A percentile compares a stretch with the other conserved stretches of the same genome.
Evolutionary conservation across 2,329 filamentous ascomycete genomes (phyloP).

Genomic region (Scopulariopsis brevicaulis): DNA sequence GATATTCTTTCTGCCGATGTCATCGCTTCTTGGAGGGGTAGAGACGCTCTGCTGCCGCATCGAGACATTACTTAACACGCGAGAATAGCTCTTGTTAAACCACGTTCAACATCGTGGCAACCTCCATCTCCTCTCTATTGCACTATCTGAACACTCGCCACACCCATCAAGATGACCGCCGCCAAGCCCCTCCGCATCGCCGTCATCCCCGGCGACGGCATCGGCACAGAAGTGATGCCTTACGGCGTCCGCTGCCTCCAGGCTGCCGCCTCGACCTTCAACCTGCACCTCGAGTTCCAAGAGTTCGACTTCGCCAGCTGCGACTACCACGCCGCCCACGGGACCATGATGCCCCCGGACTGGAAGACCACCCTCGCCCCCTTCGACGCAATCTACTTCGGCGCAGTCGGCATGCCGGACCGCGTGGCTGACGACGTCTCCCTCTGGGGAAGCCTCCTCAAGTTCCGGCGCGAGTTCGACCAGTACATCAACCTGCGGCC

Average conservation of each 20-base stretch:
- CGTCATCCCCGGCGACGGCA: constrained; percentile 59
- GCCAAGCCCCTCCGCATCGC: constrained; percentile 31
- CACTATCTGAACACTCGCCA: constrained; percentile 17
- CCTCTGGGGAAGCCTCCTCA: constrained; percentile 55
- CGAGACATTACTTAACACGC: too few relatives aligned
- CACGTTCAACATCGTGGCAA: too few relatives aligned
- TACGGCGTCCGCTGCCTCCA: constrained; percentile 51
- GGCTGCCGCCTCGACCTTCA: constrained; percentile 32
- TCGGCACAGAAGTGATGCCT: constrained; percentile 56
- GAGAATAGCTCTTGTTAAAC: too few relatives aligned
- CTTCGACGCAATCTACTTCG: constrained; percentile 58
- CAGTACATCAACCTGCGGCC: constrained; percentile 61
- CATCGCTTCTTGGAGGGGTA: too few relatives aligned
- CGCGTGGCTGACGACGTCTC: constrained; percentile 54
- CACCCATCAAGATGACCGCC: constrained; percentile 28
- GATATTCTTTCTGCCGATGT: neutral
- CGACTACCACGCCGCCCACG: constrained; percentile 38
- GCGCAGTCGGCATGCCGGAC: constrained; percentile 47
- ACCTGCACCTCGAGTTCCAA: constrained; percentile 44
- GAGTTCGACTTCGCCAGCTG: constrained; percentile 57
- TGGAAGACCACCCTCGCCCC: constrained; percentile 40
- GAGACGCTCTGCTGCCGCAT: too few relatives aligned
- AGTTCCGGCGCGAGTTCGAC: constrained; percentile 55
- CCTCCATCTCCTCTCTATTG: too few relatives aligned
- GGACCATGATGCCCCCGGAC: constrained; percentile 27